Base-by-base conservation (phyloP, 2,329 filamentous ascomycete genomes). In the Magnaporthales sp. region DNA sequence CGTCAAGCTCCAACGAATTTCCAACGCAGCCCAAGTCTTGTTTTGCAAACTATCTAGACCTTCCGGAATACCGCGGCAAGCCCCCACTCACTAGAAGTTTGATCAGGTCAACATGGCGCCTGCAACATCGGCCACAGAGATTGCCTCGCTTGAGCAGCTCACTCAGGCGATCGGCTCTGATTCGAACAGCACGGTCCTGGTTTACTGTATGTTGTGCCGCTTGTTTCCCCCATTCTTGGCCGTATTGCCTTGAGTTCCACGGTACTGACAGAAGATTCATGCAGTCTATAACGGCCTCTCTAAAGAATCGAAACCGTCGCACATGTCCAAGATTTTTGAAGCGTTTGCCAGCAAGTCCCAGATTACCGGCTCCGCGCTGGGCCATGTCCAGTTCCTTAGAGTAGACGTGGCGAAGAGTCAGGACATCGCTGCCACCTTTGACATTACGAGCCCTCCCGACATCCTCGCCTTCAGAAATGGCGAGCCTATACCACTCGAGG, bases 391-490 rank as follows among this genome's bases (percentile, higher is more conserved):
- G 38, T 97, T 98, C 76, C 87, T 88, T 76, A 97, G 95, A 81
- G 85, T 71, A 67, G 64, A 72, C 66, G 68, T 65, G 24, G 68
- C 97, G 71, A 78, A 84, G 64, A 90, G 95, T 75, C 82, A 87
- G 73, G 87, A 91, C 51, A 86, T 98, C 69, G 87, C 91, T 19
- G 75, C 85, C 68, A 86, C 88, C 71, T 95, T 96, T 79, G 81
- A 82, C 70, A 83, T 98, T 74, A 88, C 87, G 24, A 85, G 86
- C 78, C 88, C 94, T 75, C 95, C 95, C 9, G 96, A 93, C n/a
- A 97, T 98, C 77, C 85, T 98, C 74, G 84, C 97, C 73, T 96
- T 92, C 81, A 89, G 90, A 72, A 84, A 90, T 74, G 89, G 88
- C 71, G 82, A 86, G 69, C 80, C 88, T 67, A 84, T 87, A 62